Base-by-base conservation (phyloP, 495 filamentous ascomycete species). In the Aspergillus avenaceus region DNA sequence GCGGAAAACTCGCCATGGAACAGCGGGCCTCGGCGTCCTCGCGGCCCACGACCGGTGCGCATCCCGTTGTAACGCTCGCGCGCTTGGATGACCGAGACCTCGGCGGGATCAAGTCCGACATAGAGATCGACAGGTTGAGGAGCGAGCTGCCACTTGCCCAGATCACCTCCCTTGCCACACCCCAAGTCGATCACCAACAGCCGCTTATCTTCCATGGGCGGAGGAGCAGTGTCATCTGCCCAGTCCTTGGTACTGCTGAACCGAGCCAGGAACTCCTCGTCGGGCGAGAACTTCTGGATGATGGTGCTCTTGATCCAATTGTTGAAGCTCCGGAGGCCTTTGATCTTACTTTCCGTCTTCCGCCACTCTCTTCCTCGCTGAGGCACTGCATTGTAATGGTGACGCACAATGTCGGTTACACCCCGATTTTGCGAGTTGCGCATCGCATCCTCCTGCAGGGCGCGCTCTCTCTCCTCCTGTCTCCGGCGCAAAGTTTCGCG, bases 261-360 rank as follows among this genome's bases (percentile, higher is more conserved):
- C 23, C 56, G 60, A 21, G 80, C 66, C 24, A 75, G 61, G 53
- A 77, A 83, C 36, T 86, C 82, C 65, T 96, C 91, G 43, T 84
- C 84, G 0, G 89, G 90, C 2, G 89, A 89, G 68, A 96, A 97
- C 62, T 96, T 97, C 63, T 97, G 91, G 55, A 98, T 97, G 49
- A 96, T 78, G 12, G 86, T 90, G 65, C 88, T 95, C 76, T 98
- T 98, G 65, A 97, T 80, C 93, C 93, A 98, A 64, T 98, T 98
- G 70, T 98, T 98, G 74, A 95, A 96, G 56, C 84, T 88, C 16
- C 93, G 83, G 44, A 98, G 73, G 0, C 93, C 93, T 69, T 93
- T 96, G 75, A 98, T 98, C 49, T 85, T 84, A 62, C 85, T 90
- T 58, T 91, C 88, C 2, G 89, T 96, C 64, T 87, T 90, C 22